A percentile compares a stretch with the other conserved stretches of the same genome.
Evolutionary conservation across 352 stramenopile species (phyloP).

Genomic region (Phytophthora pluvialis): DNA sequence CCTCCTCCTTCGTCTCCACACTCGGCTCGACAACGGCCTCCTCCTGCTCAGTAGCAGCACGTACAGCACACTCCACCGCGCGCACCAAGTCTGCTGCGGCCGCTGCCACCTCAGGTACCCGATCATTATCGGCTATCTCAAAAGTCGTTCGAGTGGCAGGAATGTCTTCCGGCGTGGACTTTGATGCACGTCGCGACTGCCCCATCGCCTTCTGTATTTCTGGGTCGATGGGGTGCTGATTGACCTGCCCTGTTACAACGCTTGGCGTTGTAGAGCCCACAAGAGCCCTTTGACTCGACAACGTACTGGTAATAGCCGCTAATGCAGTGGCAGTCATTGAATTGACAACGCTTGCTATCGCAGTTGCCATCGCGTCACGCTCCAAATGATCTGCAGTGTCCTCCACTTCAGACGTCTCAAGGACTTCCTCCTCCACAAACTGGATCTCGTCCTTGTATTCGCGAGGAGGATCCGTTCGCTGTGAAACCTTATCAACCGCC

Average conservation of each 20-base stretch:
- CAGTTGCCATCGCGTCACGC: slow-evolving; percentile 16
- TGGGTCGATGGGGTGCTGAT: no score
- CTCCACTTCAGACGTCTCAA: slow-evolving; percentile 2
- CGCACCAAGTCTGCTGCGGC: slow-evolving; percentile 1
- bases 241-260: no score
- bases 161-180: no score
- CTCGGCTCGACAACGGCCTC: not conserved
- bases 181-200: no score
- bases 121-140: no score
- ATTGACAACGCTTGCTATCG: slow-evolving; percentile 29
- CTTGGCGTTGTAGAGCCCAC: no score
- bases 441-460: slow-evolving; percentile 19
- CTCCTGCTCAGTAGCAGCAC: not conserved
- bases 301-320: slow-evolving; percentile 8
- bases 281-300: no score
- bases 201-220: no score
- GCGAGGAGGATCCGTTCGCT: not conserved
- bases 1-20: no score
- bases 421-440: slow-evolving; percentile 21
- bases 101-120: no score
- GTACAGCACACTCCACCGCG: slow-evolving; percentile 15
- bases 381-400: not conserved
- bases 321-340: slow-evolving; percentile 33
- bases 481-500: slow-evolving; percentile 26
- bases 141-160: no score